A percentile compares a stretch with the other conserved stretches of the same genome.
These are phyloP conservation scores for Pythium oligandrum DNA, from an alignment of 352 stramenopile genomes.

Conservation along the genomic window DNA sequence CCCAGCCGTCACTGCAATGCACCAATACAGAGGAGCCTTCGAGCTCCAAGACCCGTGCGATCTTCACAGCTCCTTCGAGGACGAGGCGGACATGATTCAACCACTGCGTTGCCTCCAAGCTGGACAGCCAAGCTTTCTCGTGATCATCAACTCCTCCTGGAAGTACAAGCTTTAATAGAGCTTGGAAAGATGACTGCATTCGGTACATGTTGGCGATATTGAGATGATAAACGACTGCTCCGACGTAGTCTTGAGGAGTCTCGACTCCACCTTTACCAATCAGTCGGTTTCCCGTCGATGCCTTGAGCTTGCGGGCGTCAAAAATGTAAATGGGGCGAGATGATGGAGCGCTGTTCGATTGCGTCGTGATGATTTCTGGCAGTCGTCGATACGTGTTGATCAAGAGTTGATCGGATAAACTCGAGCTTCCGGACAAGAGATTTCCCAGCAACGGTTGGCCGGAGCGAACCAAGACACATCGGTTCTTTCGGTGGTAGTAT, in stretches of 20 bases:
- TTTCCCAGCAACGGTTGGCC: slow-evolving; percentile 78
- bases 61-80: slow-evolving; percentile 75
- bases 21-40: slow-evolving; percentile 80
- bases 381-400: slow-evolving; percentile 68
- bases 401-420: slow-evolving; percentile 71
- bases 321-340: slow-evolving; percentile 87
- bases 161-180: slow-evolving; percentile 66
- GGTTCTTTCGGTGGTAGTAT: slow-evolving; percentile 75
- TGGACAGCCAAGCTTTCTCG: slow-evolving; percentile 65
- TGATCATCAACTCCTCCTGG: slow-evolving; percentile 57
- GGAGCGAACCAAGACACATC: slow-evolving; percentile 76
- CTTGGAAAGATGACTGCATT: slow-evolving; percentile 79
- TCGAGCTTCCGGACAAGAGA: slow-evolving; percentile 64
- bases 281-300: slow-evolving; percentile 85
- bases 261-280: slow-evolving; percentile 91
- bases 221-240: slow-evolving; percentile 76
- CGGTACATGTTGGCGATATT: slow-evolving; percentile 94
- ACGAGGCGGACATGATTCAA: slow-evolving; percentile 82
- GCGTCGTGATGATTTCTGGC: slow-evolving; percentile 78
- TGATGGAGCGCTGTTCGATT: slow-evolving; percentile 53
- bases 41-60: slow-evolving; percentile 81
- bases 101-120: slow-evolving; percentile 76
- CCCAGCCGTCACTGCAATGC: slow-evolving; percentile 87
- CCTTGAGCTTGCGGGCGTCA: slow-evolving; percentile 86
- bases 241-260: slow-evolving; percentile 73